Base-by-base conservation (phyloP, 2,329 filamentous ascomycete genomes). In the Pseudopithomyces chartarum region DNA sequence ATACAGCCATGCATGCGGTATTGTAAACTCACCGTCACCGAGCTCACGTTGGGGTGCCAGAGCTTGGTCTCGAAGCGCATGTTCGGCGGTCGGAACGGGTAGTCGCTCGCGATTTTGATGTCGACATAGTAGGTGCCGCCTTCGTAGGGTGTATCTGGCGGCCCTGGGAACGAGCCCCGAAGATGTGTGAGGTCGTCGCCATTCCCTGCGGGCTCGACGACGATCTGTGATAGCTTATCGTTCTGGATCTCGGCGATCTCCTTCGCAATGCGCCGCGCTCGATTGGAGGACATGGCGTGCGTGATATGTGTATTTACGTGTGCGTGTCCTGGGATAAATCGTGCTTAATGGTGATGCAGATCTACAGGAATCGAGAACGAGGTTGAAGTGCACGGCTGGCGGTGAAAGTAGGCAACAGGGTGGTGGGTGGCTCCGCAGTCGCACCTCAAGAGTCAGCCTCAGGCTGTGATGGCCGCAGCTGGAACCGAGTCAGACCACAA, bases 41-140 rank as follows among this genome's bases (percentile, higher is more conserved):
- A 94, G 82, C 91, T 96, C 79, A 99, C 87, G 73, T 99, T 99
- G 33, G 95, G 95, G 76, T 99, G 95, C 93, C 93, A 99, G 66
- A 98, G 89, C 77, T 89, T 93, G 62, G 95, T 99, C 62, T 89
- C 85, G 72, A 98, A 98, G 68, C 87, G 89, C 90, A 99, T 98
- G 57, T 86, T 77, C 4, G 95, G 95, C 3, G 94, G 91, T 66
- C 92, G 90, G 80, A 99, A 99, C 0, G 95, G 95, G 71, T 99
- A 99, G 65, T 90, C 90, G 60, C 85, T 85, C 0, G 94, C 93
- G 52, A 99, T 95, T 68, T 84, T 85, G 68, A 99, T 95, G 69
- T 97, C 91, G 64, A 99, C 86, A 15, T 84, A 78, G 75, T 87
- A 99, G 26, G 84, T 88, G 39, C 92, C 95, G 19, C 92, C 92